Percentiles rank a stretch among this genome's conserved stretches.
Evolutionary conservation across 164 flowering plant species (phyloP).

Genomic region (Chimonanthus praecox): DNA sequence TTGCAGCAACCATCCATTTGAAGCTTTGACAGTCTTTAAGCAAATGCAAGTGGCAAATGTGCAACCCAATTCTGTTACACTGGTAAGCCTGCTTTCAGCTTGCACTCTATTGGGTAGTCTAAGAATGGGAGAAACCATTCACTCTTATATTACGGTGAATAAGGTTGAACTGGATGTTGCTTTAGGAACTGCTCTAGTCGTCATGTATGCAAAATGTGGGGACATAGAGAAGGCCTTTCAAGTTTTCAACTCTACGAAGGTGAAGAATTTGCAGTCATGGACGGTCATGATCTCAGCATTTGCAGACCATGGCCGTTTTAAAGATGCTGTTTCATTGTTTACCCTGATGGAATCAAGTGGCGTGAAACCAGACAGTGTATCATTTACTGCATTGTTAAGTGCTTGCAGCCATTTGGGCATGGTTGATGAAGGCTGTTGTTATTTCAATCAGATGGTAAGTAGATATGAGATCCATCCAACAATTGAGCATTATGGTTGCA

Average conservation of each 20-base stretch:
- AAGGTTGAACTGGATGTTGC: constrained; percentile 28
- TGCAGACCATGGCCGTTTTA: constrained; percentile 39
- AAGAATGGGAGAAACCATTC: constrained; percentile 33
- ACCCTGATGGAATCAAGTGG: constrained; percentile 32
- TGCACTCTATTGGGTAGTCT: constrained; percentile 32
- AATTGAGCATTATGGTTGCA: constrained; percentile 62
- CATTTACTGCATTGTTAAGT: constrained; percentile 39
- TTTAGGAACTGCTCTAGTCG: constrained; percentile 46
- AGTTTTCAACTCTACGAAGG: constrained; percentile 33
- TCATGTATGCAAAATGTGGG: constrained; percentile 60
- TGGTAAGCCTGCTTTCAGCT: constrained; percentile 54
- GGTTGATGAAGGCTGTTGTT: constrained; percentile 31
- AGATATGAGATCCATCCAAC: constrained; percentile 35
- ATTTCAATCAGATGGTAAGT: constrained; percentile 38
- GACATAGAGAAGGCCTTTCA: constrained; percentile 34
- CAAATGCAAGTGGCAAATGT: constrained; percentile 33
- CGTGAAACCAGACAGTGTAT: constrained; percentile 37
- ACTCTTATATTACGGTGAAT: constrained; percentile 30
- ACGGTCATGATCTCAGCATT: constrained; percentile 49
- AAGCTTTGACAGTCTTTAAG: constrained; percentile 36
- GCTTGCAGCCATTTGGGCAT: constrained; percentile 59
- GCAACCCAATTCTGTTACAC: constrained; percentile 43
- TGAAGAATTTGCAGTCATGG: constrained; percentile 51
- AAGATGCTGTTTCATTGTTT: constrained; percentile 45
- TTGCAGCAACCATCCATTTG: constrained; percentile 26